These are phyloP conservation scores for Wickerhamiella vanderwaltii DNA, from an alignment of 805 yeast species.

Conservation along the genomic window DNA sequence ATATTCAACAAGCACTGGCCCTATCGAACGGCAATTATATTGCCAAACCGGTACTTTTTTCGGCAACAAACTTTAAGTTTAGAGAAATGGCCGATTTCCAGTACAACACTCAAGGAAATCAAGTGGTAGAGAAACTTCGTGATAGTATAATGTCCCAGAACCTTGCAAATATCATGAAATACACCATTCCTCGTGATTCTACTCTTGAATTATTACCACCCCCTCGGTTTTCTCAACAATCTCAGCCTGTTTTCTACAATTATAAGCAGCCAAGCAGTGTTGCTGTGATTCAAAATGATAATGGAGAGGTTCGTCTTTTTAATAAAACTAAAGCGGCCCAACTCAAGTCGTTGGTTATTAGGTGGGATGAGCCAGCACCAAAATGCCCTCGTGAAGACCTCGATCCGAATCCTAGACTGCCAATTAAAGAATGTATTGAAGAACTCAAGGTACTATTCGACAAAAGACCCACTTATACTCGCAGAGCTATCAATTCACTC, in stretches of 20 bases:
- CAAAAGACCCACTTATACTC: constrained; percentile 71
- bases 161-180: constrained; percentile 31
- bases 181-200: constrained; percentile 25
- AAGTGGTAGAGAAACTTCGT: constrained; percentile 34
- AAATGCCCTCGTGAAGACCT: constrained; percentile 31
- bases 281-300: constrained; percentile 41
- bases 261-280: constrained; percentile 62
- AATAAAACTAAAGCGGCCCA: constrained; percentile 24
- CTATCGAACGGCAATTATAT: constrained; percentile 42
- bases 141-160: constrained; percentile 35
- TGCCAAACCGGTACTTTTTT: constrained; percentile 51
- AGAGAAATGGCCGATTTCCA: constrained; percentile 87
- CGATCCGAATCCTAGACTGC: constrained; percentile 31
- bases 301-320: constrained; percentile 31
- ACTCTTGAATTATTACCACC: constrained; percentile 55
- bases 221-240: constrained; percentile 63
- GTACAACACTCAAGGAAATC: constrained; percentile 45
- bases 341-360: constrained; percentile 26
- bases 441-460: constrained; percentile 39
- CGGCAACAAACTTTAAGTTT: constrained; percentile 60
- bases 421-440: constrained; percentile 28
- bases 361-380: constrained; percentile 29
- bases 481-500: constrained; percentile 44
- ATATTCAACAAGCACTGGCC: constrained; percentile 48
- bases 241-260: constrained; percentile 65